These are phyloP conservation scores for Vitis cinerea DNA, from an alignment of 164 flowering plant genomes.

Conservation along the genomic window DNA sequence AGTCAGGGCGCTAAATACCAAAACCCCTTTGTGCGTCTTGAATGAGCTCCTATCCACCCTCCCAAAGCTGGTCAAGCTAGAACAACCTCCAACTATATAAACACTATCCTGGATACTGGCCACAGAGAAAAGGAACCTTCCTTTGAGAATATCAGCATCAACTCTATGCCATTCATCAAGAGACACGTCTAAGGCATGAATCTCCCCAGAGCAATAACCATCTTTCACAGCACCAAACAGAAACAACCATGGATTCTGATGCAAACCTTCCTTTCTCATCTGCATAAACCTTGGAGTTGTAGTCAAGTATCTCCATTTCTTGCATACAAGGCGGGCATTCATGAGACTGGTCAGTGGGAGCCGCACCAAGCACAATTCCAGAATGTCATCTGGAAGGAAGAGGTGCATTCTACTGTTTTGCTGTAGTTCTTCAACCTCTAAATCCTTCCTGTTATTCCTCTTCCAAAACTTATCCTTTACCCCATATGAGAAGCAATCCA, in stretches of 20 bases:
- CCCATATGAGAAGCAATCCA: constrained; percentile 83
- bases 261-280: constrained; percentile 56
- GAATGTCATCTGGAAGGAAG: constrained; percentile 83
- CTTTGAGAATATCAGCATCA: constrained; percentile 64
- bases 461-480: constrained; percentile 71
- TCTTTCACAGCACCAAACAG: constrained; percentile 83
- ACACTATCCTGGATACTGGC: constrained; percentile 63
- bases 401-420: constrained; percentile 35
- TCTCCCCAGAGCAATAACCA: constrained; percentile 81
- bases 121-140: constrained; percentile 84
- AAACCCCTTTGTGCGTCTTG: constrained; percentile 79
- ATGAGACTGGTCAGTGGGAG: constrained; percentile 79
- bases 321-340: constrained; percentile 93
- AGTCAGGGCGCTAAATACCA: constrained; percentile 67
- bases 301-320: constrained; percentile 78
- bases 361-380: constrained; percentile 90
- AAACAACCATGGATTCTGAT: constrained; percentile 85
- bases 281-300: constrained; percentile 66
- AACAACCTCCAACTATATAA: constrained; percentile 87
- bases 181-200: constrained; percentile 77
- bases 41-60: constrained; percentile 76
- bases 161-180: constrained; percentile 73
- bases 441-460: constrained; percentile 49
- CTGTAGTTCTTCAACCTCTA: constrained; percentile 34
- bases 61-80: constrained; percentile 81